Base-by-base conservation (phyloP, 345 rosid genomes). In the Nephelium lappaceum region DNA sequence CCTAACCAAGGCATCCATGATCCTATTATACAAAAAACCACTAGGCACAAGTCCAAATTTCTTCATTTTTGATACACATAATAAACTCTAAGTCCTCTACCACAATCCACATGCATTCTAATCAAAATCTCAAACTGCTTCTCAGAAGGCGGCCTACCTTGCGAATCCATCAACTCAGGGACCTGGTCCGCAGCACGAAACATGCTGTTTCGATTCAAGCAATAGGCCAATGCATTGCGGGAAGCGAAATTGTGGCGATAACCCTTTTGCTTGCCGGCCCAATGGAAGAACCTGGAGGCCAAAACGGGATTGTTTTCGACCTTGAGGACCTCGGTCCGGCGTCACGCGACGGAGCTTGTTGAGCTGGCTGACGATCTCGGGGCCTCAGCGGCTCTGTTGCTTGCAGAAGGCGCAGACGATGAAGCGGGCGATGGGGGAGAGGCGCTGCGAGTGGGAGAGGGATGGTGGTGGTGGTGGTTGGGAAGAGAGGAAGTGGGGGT, bases 221-320 rank as follows among this genome's bases (percentile, higher is more conserved):
- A 92, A 81, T 95, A 92, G 65, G 98, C 94, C 74, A 91, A 87
- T 19, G 98, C 97, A 74, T 95, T 95, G 84, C 93, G 93, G n/a
- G 94, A 77, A 1, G 95, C 89, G 80, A 88, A 95, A 75, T 82
- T 89, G 61, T 92, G 98, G 16, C 77, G 80, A 58, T 88, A 93
- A 27, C 99, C 97, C 81, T 92, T 95, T 23, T 95, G 98, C 83
- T 90, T 93, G 58, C 97, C 98, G 7, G 97, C 97, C 98, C 99
- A 93, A 73, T 86, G 91, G 79, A 95, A 95, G 90, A 93, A 91
- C 85, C 91, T 92, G n/a, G 99, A 78, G 36, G 95, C 96, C 4
- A 91, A 36, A 1, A 78, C 78, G 43, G 97, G 88, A 79, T 86
- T 74, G 62, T 71, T 87, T 5, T 90, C 93, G 53, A 81, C 78